Conservation (phyloP, 1,284 basidiomycete species). For the Ceratobasidium papillatum region DNA sequence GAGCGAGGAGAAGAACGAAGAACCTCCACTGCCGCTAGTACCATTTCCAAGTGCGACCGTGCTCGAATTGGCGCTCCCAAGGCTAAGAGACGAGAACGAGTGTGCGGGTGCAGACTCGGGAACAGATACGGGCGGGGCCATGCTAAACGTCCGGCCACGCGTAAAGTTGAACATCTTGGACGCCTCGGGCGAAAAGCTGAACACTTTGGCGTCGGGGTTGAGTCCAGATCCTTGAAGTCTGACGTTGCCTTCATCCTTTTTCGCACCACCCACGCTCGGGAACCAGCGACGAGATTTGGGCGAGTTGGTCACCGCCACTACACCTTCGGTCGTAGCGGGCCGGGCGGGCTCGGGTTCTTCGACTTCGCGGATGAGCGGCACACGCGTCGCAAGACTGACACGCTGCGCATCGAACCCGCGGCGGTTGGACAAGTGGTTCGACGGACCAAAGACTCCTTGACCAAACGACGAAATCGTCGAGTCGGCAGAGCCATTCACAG, state of each 20-base stretch:
- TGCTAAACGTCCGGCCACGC: constrained; percentile 43
- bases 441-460: constrained; percentile 18
- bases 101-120: constrained; percentile 53
- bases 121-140: constrained; percentile 22
- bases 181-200: constrained; percentile 54
- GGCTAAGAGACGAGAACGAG: constrained; percentile 33
- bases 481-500: constrained; percentile 20
- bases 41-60: constrained; percentile 31
- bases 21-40: constrained; percentile 11
- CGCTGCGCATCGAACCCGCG: constrained; percentile 32
- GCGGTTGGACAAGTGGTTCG: constrained; percentile 13
- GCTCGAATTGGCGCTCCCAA: constrained; percentile 25
- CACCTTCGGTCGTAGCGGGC: constrained; percentile 46
- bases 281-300: constrained; percentile 61
- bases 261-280: constrained; percentile 49
- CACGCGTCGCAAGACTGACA: constrained; percentile 28
- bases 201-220: constrained; percentile 86
- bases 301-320: constrained; percentile 49
- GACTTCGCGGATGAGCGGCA: constrained; percentile 40
- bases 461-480: constrained; percentile 26
- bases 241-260: constrained; percentile 48
- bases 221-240: constrained; percentile 61
- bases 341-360: constrained; percentile 39
- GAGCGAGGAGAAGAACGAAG: constrained; percentile 52
- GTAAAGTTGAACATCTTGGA: constrained; percentile 74